These are phyloP conservation scores for Amanita muscaria DNA, from an alignment of 768 basidiomycete genomes.

Conservation along the genomic window DNA sequence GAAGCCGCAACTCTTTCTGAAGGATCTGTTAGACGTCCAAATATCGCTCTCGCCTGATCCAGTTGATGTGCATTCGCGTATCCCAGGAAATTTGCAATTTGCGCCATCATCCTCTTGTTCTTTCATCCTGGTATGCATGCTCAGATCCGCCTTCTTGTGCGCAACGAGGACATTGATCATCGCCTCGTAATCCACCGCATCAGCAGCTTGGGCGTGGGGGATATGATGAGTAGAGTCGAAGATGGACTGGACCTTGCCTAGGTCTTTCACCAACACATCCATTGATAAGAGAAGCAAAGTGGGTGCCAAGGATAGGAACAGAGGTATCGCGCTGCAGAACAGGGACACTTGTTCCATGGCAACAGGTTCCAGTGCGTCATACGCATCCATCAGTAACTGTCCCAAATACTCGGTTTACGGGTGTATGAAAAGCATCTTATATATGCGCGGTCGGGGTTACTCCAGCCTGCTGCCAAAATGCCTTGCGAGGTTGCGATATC, in stretches of 20 bases:
- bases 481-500: conserved; percentile 95
- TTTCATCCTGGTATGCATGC: conserved; percentile 60
- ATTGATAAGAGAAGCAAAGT: conserved; percentile 80
- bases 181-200: conserved; percentile 85
- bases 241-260: conserved; percentile 63
- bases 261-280: conserved; percentile 76
- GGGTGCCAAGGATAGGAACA: conserved; percentile 36
- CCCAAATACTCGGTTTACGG: conserved; percentile 7
- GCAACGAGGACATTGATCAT: conserved; percentile 81
- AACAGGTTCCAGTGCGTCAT: conserved; percentile 79
- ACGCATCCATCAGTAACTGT: conserved; percentile 84
- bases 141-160: conserved; percentile 68
- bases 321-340: conserved; percentile 37
- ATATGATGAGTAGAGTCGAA: conserved; percentile 59
- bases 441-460: conserved; percentile 84
- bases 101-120: conserved; percentile 79
- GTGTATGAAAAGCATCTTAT: conserved; percentile 52
- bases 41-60: conserved; percentile 63
- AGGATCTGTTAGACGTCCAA: conserved; percentile 75
- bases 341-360: conserved; percentile 74
- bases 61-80: conserved; percentile 62
- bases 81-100: conserved; percentile 81
- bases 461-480: conserved; percentile 59
- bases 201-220: conserved; percentile 48
- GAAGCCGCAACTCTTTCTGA: conserved; percentile 79